These are phyloP conservation scores for Globisporangium cederbergense DNA, from an alignment of 352 stramenopile genomes.

Conservation along the genomic window DNA sequence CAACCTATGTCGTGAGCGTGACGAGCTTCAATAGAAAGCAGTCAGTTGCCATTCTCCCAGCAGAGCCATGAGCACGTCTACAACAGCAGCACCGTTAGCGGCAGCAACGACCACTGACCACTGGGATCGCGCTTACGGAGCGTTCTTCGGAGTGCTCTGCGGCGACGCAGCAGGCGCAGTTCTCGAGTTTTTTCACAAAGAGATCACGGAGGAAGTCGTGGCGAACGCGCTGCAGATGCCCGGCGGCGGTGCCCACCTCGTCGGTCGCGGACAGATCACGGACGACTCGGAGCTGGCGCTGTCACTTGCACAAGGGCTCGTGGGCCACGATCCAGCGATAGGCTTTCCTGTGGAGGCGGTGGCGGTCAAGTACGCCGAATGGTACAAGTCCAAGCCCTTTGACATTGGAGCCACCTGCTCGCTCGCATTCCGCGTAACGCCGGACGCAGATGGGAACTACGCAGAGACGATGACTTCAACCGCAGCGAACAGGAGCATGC, in stretches of 20 bases:
- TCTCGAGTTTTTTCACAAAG: slow-evolving; percentile 39
- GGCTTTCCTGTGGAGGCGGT: slow-evolving; percentile 39
- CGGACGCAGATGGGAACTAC: slow-evolving; percentile 16
- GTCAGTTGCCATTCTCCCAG: background rate
- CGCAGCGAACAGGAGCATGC: slow-evolving; percentile 15
- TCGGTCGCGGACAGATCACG: slow-evolving; percentile 51
- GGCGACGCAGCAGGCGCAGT: slow-evolving; percentile 49
- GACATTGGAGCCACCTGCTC: slow-evolving; percentile 56
- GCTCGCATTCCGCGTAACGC: slow-evolving; percentile 28
- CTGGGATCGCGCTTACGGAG: slow-evolving; percentile 37
- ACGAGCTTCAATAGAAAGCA: background rate
- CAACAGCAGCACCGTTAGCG: too few relatives aligned
- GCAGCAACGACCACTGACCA: background rate
- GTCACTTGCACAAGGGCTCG: slow-evolving; percentile 33
- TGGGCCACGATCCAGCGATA: slow-evolving; percentile 19
- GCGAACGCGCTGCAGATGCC: slow-evolving; percentile 43
- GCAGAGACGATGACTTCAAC: slow-evolving; percentile 10
- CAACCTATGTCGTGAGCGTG: background rate
- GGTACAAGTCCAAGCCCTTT: slow-evolving; percentile 35
- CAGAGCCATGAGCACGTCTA: background rate
- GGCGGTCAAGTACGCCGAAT: slow-evolving; percentile 33
- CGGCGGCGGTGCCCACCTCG: slow-evolving; percentile 34
- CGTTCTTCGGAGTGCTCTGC: slow-evolving; percentile 45
- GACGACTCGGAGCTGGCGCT: slow-evolving; percentile 64
- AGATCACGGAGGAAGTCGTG: slow-evolving; percentile 27